A percentile compares a stretch with the other conserved stretches of the same genome.
Evolutionary conservation across 257 asterid species (phyloP).

Genomic region (Nicotiana tomentosiformis): DNA sequence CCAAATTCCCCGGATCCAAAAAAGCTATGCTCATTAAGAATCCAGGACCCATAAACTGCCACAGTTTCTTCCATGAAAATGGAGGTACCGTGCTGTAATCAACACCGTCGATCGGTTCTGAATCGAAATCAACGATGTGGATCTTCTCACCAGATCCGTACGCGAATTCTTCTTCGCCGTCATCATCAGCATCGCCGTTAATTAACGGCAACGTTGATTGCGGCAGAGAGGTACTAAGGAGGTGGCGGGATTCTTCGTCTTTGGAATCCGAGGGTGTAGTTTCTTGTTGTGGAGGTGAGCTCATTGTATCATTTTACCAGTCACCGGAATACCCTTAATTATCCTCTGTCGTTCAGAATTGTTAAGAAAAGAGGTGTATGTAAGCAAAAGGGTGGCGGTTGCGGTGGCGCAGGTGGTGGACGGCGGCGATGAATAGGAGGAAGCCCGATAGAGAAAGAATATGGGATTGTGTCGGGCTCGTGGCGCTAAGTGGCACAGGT

Average conservation of each 20-base stretch:
- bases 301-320: constrained; percentile 32
- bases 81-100: constrained; percentile 45
- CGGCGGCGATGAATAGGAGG: background rate
- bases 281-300: constrained; percentile 31
- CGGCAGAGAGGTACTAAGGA: constrained; percentile 30
- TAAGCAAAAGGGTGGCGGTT: background rate
- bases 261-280: constrained; percentile 26
- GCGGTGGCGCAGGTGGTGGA: background rate
- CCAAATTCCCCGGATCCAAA: constrained; percentile 91
- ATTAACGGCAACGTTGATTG: constrained; percentile 23
- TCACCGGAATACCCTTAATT: background rate
- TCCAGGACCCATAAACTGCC: constrained; percentile 94
- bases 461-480: constrained; percentile 13
- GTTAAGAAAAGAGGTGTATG: background rate
- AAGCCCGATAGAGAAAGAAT: background rate
- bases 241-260: constrained; percentile 51
- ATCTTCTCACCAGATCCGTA: constrained; percentile 60
- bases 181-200: constrained; percentile 10
- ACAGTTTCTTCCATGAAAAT: constrained; percentile 68
- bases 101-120: constrained; percentile 28
- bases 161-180: constrained; percentile 39
- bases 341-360: background rate
- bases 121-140: constrained; percentile 42
- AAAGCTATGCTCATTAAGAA: constrained; percentile 90
- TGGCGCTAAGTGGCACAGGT: background rate